Evolutionary conservation across 257 asterid genomes (phyloP), one percentile per base, ranked within the genome.

Genomic region (Handroanthus guayacan): DNA sequence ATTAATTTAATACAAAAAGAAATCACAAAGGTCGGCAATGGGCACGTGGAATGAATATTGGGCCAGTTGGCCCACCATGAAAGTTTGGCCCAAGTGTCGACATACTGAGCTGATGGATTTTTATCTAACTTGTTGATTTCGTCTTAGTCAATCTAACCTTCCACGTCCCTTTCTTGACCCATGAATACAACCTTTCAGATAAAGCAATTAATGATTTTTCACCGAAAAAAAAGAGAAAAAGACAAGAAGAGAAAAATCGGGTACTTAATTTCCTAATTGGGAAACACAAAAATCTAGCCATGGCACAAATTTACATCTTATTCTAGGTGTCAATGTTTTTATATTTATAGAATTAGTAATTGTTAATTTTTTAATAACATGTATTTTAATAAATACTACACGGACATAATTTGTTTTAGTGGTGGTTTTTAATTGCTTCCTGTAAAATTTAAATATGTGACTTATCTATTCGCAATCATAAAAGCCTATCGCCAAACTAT

Each of bases 21-120:
- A 8, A 20, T 3, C 8, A 13, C 34, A 60, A 60, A 60, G 66
- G 36, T 31, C 3, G 44, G 16, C 17, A 25, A 17, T 3, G 18
- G 43, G 66, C 41, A 60, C 2, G 31, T 60, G 66, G 62, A 17
- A 25, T 7, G 38, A 64, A 5, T 64, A 16, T 3, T 14, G 43
- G 58, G 6, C 72, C 72, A 45, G 41, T 0, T 45, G 58, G 72
- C 12, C 72, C 72, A 45, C 72, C 39, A 39, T 10, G 3, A 8
- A 64, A 17, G 52, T n/a, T 45, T 16, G 41, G 72, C 57, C 57
- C 72, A 67, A 67, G 37, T n/a, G 57, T 67, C 41, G 20, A 67
- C 14, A 17, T n/a, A 62, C 5, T 62, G 67, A 34, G 67, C 50
- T 62, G 68, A 48, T 62, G 47, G 72, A 6, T 41, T 64, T 41